Evolutionary conservation across 805 yeast species (phyloP), one percentile per base, ranked within the genome.

Genomic region (Komagataella populi): DNA sequence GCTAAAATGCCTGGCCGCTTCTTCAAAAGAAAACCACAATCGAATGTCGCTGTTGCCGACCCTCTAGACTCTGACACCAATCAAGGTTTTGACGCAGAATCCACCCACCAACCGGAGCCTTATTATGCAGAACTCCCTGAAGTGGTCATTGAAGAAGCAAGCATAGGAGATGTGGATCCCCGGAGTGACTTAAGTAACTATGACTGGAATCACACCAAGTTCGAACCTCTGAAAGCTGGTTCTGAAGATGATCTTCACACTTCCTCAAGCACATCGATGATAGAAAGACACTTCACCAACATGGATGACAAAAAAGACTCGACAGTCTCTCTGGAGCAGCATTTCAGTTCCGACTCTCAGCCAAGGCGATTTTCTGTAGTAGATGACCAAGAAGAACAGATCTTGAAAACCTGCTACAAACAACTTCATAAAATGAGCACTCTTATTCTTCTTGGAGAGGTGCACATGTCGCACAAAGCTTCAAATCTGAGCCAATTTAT

Each of bases 341-440:
- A 30, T 30, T 30, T 30, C 39, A 30, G 39, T 8, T 30, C 39
- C 14, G 39, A 30, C 2, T 30, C 39, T 5, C 5, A 10, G 10
- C 39, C 39, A 4, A 30, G 39, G 14, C 39, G 39, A 8, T 10
- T n/a, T 10, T 30, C 39, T 14, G 1, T 8, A 10, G 39, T 30
- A 10, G 39, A 30, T 30, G 39, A 30, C n/a, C 39, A 30, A 30
- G 39, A 30, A 30, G 39, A 30, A 10, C 39, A 30, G 39, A 30
- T 30, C 14, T 5, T 30, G 39, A 30, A 30, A 4, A 30, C 39
- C 14, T 30, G 39, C 39, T 30, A 30, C 39, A 12, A 30, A 30
- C 39, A 14, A 30, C 39, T 30, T 30, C 39, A 14, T 53, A 60
- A 45, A 55, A 60, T 16, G 58, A 55, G 51, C 55, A 54, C 14